phyloP scores from a whole-genome alignment of 2,329 filamentous ascomycete genomes.

The Verruconis gallopava region DNA sequence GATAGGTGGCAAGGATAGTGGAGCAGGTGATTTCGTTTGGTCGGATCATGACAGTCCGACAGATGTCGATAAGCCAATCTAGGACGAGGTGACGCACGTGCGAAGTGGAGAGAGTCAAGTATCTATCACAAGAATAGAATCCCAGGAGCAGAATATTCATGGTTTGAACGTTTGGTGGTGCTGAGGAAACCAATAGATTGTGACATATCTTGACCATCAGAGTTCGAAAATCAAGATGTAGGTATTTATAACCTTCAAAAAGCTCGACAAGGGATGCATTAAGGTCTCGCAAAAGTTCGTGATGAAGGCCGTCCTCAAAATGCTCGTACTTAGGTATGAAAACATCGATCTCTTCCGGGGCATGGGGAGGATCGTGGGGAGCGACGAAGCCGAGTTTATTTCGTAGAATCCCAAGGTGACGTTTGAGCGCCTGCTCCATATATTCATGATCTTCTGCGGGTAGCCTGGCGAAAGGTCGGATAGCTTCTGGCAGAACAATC shows the following conservation, averaged over 20 bases:
- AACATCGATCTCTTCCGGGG: background rate
- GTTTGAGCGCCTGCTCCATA: constrained; percentile 6
- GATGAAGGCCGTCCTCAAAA: background rate
- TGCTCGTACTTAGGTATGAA: background rate
- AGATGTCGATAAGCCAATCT: constrained; percentile 20
- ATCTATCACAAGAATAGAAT: constrained; percentile 32
- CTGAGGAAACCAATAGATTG: constrained; percentile 50
- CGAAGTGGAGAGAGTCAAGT: constrained; percentile 14
- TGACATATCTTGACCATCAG: constrained; percentile 36
- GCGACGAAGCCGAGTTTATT: background rate
- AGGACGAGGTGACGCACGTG: constrained; percentile 11
- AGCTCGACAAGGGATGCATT: constrained; percentile 20
- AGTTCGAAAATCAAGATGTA: constrained; percentile 9
- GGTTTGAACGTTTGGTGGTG: constrained; percentile 53
- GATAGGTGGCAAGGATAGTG: constrained; percentile 29
- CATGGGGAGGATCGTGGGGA: background rate
- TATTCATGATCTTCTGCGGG: too few relatives aligned
- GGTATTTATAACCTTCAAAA: constrained; percentile 10
- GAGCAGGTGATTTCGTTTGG: constrained; percentile 33
- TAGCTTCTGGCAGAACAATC: constrained; percentile 3
- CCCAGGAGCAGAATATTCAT: constrained; percentile 59
- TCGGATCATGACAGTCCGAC: constrained; percentile 24
- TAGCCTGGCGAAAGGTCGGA: background rate
- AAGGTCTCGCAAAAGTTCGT: constrained; percentile 14
- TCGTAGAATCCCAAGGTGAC: background rate